Evolutionary conservation across 768 basidiomycete genomes (phyloP), one percentile per base, ranked within the genome.

Genomic region (Kwoniella shandongensis): DNA sequence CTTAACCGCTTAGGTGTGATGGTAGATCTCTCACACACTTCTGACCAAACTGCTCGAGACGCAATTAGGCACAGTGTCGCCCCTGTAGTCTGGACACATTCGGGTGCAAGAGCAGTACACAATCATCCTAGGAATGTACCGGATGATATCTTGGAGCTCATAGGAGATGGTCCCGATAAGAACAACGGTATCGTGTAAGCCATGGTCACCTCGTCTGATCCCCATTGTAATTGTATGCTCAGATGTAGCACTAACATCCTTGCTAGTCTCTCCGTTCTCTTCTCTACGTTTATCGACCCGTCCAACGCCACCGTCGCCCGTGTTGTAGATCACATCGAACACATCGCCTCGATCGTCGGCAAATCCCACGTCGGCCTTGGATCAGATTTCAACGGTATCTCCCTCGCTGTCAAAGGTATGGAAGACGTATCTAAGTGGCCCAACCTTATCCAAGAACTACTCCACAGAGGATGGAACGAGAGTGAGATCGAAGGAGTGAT

Each of bases 71-170:
- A 25, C 27, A 40, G 38, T 17, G 41, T 29, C 15, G 50, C 50
- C 1, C 66, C 66, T 11, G 56, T 67, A 5, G 44, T 67, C 20
- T 67, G 56, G 41, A 51, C 66, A 10, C 66, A 67, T 51, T 59
- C 57, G 7, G 59, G 52, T 12, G 59, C 66, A 10, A 23, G 52
- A 22, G 59, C 22, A 5, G 30, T 67, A 1, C 42, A 44, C 25
- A 59, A 64, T 32, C 66, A 67, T 47, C 66, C 66, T 42, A 51
- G 66, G n/a, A 67, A 67, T 40, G 57, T 67, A 1, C 66, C 66
- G 12, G 62, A 67, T 44, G 42, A 59, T 29, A 36, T 67, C 30
- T 41, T 67, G 27, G 27, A 50, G 4, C 35, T 44, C 40, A 64
- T 67, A 12, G 62, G 50, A 8, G 39, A 42, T 30, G 50, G 56